These are phyloP conservation scores for Dichomitus squalens DNA, from an alignment of 1,284 basidiomycete species.

Conservation along the genomic window DNA sequence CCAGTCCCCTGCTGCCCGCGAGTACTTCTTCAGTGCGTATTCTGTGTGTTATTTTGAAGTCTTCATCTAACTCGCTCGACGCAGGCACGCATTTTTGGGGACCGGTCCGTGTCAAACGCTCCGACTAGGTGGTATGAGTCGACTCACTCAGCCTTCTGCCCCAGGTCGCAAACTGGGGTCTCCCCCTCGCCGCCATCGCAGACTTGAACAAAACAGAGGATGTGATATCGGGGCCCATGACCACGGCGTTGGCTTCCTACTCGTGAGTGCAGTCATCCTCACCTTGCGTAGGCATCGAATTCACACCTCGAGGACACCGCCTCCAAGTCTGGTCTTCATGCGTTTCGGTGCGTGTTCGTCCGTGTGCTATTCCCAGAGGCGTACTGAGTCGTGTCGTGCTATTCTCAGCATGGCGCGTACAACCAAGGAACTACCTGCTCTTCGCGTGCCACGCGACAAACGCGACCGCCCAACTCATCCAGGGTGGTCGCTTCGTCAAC, in stretches of 20 bases:
- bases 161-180: conserved; percentile 95
- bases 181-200: conserved; percentile 88
- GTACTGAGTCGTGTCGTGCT: neutral
- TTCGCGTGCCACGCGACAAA: conserved; percentile 94
- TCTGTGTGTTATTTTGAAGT: neutral
- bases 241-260: conserved; percentile 84
- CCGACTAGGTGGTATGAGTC: neutral
- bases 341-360: conserved; percentile 69
- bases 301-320: conserved; percentile 1
- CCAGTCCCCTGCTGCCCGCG: conserved; percentile 84
- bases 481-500: conserved; percentile 84
- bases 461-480: conserved; percentile 80
- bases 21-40: conserved; percentile 91
- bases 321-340: conserved; percentile 86
- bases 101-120: conserved; percentile 57
- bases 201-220: conserved; percentile 94
- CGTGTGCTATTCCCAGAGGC: conserved; percentile 20
- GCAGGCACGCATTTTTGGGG: conserved; percentile 96
- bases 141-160: conserved; percentile 11
- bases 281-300: neutral
- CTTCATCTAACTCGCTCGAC: conserved; percentile 15
- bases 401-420: conserved; percentile 85
- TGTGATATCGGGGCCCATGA: conserved; percentile 95
- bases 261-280: conserved; percentile 68
- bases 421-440: conserved; percentile 92